These are phyloP conservation scores for Zopfochytrium polystomum DNA, from an alignment of 371 early-diverging fungal genomes.

Conservation along the genomic window DNA sequence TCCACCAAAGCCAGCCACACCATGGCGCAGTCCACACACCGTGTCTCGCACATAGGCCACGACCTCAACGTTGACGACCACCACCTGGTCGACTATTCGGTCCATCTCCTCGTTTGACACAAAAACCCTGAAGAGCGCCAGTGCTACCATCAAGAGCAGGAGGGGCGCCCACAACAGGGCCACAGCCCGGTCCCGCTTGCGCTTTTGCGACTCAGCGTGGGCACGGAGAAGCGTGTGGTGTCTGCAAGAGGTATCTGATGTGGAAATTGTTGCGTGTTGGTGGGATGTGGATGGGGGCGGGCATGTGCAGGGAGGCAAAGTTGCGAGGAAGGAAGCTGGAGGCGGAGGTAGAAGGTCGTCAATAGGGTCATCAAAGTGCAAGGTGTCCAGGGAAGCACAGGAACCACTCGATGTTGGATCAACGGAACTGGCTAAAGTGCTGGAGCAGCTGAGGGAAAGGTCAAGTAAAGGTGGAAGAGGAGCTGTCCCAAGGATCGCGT, in stretches of 20 bases:
- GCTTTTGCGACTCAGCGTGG: too few relatives aligned
- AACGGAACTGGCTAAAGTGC: too few relatives aligned
- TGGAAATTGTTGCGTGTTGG: conserved; percentile 8
- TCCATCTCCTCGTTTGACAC: conserved; percentile 27
- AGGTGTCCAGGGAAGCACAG: too few relatives aligned
- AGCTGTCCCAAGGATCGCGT: too few relatives aligned
- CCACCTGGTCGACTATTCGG: conserved; percentile 16
- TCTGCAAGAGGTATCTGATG: conserved; percentile 4
- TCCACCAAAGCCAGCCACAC: too few relatives aligned
- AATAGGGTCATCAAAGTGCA: too few relatives aligned
- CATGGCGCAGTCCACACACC: conserved; percentile 5
- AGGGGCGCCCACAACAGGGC: conserved; percentile 30
- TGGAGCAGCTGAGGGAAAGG: too few relatives aligned
- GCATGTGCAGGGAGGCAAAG: conserved; percentile 17
- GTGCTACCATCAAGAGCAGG: background rate
- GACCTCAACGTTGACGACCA: conserved; percentile 19
- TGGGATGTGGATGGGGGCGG: conserved; percentile 14
- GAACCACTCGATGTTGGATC: too few relatives aligned
- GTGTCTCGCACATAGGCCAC: conserved; percentile 20
- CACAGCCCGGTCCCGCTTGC: conserved; percentile 13
- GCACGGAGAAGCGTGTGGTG: too few relatives aligned
- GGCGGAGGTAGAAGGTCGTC: conserved; percentile 17
- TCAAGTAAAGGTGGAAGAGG: too few relatives aligned
- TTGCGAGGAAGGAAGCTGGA: conserved; percentile 4
- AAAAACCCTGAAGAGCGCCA: conserved; percentile 17